A percentile compares a stretch with the other conserved stretches of the same genome.
Evolutionary conservation across 495 filamentous ascomycete species (phyloP).

Genomic region (Lophium mytilinum): DNA sequence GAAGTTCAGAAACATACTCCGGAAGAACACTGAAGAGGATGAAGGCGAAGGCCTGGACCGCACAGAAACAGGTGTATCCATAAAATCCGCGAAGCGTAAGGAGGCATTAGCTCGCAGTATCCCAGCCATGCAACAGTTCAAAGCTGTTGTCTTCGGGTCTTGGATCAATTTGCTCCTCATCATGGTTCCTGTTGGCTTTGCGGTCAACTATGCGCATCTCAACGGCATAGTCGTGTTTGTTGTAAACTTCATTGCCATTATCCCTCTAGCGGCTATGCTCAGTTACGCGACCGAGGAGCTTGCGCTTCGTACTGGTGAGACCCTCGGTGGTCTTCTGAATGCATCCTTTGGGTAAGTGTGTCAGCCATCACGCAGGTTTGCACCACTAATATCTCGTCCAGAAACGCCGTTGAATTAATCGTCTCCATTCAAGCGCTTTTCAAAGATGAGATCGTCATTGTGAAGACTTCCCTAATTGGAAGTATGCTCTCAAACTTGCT

Average conservation of each 20-base stretch:
- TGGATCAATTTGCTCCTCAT: constrained; percentile 82
- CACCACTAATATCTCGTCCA: constrained; percentile 26
- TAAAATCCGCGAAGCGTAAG: constrained; percentile 6
- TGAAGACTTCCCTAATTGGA: constrained; percentile 86
- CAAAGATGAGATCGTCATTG: constrained; percentile 69
- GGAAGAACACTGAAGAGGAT: constrained; percentile 4
- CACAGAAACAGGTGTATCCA: constrained; percentile 6
- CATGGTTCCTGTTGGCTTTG: constrained; percentile 71
- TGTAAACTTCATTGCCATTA: constrained; percentile 82
- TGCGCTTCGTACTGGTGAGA: constrained; percentile 56
- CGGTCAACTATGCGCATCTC: constrained; percentile 52
- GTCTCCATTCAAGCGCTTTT: constrained; percentile 76
- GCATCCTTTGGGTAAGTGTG: constrained; percentile 70
- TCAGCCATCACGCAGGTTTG: neutral
- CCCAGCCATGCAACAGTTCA: constrained; percentile 13
- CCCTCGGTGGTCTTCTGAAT: constrained; percentile 77
- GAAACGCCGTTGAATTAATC: constrained; percentile 88
- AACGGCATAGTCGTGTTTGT: constrained; percentile 61
- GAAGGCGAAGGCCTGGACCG: constrained; percentile 1
- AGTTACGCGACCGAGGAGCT: constrained; percentile 39
- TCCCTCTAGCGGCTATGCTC: constrained; percentile 41
- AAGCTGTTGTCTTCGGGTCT: constrained; percentile 52
- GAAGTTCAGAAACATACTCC: constrained; percentile 17
- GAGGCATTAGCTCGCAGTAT: constrained; percentile 15
- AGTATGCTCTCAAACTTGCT: constrained; percentile 88